phyloP scores from a whole-genome alignment of 495 filamentous ascomycete genomes.

The Aspergillus campestris region DNA sequence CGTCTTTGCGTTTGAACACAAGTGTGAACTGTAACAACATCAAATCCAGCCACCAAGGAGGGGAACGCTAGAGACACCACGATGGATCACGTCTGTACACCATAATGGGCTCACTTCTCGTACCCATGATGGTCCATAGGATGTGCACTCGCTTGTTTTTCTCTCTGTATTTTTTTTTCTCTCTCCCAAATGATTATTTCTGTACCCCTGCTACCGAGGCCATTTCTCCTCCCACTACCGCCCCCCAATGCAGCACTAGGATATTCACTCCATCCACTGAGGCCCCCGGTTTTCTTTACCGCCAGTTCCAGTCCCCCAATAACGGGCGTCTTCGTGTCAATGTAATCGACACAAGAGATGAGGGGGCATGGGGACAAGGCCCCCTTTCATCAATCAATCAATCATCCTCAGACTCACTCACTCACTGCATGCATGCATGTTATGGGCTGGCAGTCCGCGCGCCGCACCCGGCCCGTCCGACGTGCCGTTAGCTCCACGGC shows the following conservation, averaged over 20 bases:
- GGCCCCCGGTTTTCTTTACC: constrained; percentile 13
- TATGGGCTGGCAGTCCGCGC: constrained; percentile 13
- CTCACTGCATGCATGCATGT: constrained; percentile 18
- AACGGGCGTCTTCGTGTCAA: constrained; percentile 10
- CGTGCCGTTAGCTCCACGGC: constrained; percentile 16
- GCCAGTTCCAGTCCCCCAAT: constrained; percentile 16
- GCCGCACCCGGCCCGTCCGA: constrained; percentile 19
- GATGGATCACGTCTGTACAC: no score
- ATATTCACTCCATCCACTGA: constrained; percentile 1
- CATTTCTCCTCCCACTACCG: no score
- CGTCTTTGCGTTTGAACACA: no score
- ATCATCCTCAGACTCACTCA: constrained; percentile 4
- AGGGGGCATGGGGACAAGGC: background rate
- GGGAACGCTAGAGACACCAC: background rate
- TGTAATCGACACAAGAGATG: constrained; percentile 5
- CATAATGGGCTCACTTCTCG: no score
- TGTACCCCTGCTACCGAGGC: no score
- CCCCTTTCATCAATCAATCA: no score
- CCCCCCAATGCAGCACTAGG: no score
- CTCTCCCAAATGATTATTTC: background rate
- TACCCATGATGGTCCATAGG: background rate
- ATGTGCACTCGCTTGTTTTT: background rate
- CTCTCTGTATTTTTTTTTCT: background rate
- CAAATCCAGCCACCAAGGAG: background rate
- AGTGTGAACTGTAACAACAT: no score